Conservation (phyloP, 345 rosid genomes). For the Citrus unshiu region DNA sequence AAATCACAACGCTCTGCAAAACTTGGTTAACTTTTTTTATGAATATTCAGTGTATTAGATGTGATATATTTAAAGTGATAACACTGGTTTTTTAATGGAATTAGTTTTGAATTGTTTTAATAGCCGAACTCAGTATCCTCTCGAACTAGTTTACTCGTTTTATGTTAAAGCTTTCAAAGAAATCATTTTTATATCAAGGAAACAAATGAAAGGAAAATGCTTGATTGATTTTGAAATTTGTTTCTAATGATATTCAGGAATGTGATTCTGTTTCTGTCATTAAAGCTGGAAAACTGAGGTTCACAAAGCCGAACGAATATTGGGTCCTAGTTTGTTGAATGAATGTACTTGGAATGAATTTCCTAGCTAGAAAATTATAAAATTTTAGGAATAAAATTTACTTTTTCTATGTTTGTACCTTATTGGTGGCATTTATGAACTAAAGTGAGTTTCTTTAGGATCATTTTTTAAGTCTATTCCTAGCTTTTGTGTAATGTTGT, state of each 20-base stretch:
- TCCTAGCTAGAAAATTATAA: background rate
- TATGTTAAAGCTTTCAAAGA: background rate
- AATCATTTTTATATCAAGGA: too few species aligned
- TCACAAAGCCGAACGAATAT: slow-evolving; percentile 48
- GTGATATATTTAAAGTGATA: background rate
- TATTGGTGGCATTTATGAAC: background rate
- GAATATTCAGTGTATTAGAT: background rate
- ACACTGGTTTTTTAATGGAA: background rate
- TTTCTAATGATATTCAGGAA: background rate
- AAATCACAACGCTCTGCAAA: background rate
- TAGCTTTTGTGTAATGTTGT: background rate
- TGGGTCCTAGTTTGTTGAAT: background rate
- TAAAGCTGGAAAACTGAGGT: slow-evolving; percentile 71
- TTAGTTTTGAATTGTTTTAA: background rate
- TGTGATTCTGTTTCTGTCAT: slow-evolving; percentile 41
- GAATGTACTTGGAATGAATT: background rate
- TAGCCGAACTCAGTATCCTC: background rate
- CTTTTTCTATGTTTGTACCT: background rate
- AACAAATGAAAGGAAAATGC: background rate
- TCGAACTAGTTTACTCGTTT: too few species aligned
- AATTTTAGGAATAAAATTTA: too few species aligned
- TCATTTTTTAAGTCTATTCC: background rate
- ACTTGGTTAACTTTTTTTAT: background rate
- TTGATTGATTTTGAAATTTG: background rate
- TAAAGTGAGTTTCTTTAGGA: background rate